Percentiles rank a stretch among this genome's conserved stretches.
These are phyloP conservation scores for Calocera cornea DNA, from an alignment of 768 basidiomycete genomes.

Conservation along the genomic window DNA sequence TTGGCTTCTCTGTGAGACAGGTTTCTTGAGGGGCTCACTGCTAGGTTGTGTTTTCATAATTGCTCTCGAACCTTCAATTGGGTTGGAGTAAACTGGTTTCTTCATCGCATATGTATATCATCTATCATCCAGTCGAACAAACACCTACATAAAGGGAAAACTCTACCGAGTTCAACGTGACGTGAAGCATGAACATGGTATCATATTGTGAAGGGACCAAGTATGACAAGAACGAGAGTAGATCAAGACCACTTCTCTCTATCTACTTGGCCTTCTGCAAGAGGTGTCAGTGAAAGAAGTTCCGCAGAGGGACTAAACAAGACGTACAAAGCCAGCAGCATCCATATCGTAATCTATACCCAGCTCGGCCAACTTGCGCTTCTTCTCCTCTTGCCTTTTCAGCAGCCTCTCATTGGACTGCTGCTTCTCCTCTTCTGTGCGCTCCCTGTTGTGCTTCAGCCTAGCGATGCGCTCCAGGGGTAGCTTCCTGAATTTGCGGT, in stretches of 20 bases:
- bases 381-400: slow-evolving; percentile 61
- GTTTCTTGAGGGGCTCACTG: not conserved
- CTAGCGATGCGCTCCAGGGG: slow-evolving; percentile 61
- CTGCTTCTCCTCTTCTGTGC: slow-evolving; percentile 56
- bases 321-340: slow-evolving; percentile 67
- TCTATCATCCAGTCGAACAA: not conserved
- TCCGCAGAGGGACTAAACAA: not conserved
- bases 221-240: not conserved
- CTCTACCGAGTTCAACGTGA: not conserved
- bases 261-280: not conserved
- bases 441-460: slow-evolving; percentile 65
- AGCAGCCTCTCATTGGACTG: slow-evolving; percentile 55
- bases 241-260: not conserved
- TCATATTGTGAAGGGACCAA: not conserved
- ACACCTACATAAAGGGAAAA: not conserved
- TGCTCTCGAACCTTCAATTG: not conserved
- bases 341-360: slow-evolving; percentile 85
- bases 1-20: no score
- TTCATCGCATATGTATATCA: not conserved
- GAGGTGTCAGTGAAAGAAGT: not conserved
- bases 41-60: not conserved
- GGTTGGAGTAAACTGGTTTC: not conserved
- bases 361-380: slow-evolving; percentile 59
- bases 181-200: not conserved
- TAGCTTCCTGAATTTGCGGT: slow-evolving; percentile 73